phyloP scores from a whole-genome alignment of 2,329 filamentous ascomycete genomes.

The Talaromyces sp. region DNA sequence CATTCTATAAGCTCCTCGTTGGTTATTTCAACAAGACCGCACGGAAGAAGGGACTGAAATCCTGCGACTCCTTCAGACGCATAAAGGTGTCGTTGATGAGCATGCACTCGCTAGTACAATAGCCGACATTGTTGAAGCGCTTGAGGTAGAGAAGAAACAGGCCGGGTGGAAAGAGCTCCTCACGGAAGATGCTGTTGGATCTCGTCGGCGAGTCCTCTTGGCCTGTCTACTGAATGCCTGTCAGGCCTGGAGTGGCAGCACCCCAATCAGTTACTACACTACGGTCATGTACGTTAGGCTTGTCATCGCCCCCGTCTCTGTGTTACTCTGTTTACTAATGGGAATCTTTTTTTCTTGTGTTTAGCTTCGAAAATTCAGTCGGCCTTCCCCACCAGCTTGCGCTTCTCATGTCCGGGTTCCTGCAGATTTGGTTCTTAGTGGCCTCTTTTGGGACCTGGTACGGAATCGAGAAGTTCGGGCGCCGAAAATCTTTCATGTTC shows the following conservation, averaged over 20 bases:
- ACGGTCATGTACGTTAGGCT: conserved; percentile 17
- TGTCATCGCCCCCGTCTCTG: neutral
- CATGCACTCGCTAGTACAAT: conserved; percentile 15
- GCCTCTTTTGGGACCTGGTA: conserved; percentile 22
- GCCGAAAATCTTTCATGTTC: conserved; percentile 10
- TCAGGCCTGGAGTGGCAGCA: conserved; percentile 22
- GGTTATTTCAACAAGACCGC: conserved; percentile 18
- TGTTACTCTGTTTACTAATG: neutral
- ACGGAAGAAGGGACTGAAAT: conserved; percentile 16
- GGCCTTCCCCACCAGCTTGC: conserved; percentile 19
- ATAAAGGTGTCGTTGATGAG: conserved; percentile 14
- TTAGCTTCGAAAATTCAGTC: conserved; percentile 16
- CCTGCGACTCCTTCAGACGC: conserved; percentile 16
- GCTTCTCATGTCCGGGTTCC: conserved; percentile 23
- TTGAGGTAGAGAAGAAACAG: conserved; percentile 12
- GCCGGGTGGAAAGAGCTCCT: conserved; percentile 17
- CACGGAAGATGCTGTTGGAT: conserved; percentile 12
- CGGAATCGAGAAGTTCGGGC: conserved; percentile 12
- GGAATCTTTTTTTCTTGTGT: neutral
- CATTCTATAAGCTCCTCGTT: conserved; percentile 16
- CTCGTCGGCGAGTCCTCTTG: conserved; percentile 12
- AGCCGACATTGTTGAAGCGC: conserved; percentile 12
- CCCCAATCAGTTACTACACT: conserved; percentile 26
- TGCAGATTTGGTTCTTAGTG: conserved; percentile 23
- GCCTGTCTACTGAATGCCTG: conserved; percentile 16